Conservation (phyloP, 192 early-diverging fungal genomes). For the Backusella tarrabulga region DNA sequence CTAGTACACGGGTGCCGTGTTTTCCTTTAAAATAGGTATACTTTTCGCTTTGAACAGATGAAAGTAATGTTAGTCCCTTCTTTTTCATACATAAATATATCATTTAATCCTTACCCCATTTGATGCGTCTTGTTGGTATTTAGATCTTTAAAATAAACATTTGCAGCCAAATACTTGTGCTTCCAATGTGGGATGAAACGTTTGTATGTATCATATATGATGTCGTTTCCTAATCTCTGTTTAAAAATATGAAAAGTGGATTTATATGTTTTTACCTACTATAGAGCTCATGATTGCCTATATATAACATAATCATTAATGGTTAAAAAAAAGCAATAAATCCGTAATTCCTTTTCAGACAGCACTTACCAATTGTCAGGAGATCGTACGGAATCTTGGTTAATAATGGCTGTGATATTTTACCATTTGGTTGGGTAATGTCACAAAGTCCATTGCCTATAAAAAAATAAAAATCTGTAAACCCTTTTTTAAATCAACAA, state of each 20-base stretch:
- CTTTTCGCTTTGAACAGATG: constrained; percentile 14
- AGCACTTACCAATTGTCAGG: constrained; percentile 28
- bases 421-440: constrained; percentile 30
- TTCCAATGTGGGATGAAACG: constrained; percentile 34
- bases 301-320: neutral
- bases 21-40: constrained; percentile 35
- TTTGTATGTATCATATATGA: constrained; percentile 19
- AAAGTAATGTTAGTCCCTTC: neutral
- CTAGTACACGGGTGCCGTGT: constrained; percentile 47
- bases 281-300: constrained; percentile 43
- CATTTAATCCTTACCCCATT: constrained; percentile 26
- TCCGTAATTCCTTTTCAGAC: neutral
- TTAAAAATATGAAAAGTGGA: neutral
- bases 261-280: neutral
- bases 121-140: constrained; percentile 43
- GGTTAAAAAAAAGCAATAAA: neutral
- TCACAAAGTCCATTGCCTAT: constrained; percentile 44
- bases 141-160: constrained; percentile 34
- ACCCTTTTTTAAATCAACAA: neutral
- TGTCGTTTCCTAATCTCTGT: constrained; percentile 22
- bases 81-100: neutral
- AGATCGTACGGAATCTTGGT: constrained; percentile 38
- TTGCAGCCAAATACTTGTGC: constrained; percentile 31
- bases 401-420: constrained; percentile 39
- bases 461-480: neutral